Conservation (phyloP, 1,139 yeast genomes). For the Meyerozyma smithsonii region DNA sequence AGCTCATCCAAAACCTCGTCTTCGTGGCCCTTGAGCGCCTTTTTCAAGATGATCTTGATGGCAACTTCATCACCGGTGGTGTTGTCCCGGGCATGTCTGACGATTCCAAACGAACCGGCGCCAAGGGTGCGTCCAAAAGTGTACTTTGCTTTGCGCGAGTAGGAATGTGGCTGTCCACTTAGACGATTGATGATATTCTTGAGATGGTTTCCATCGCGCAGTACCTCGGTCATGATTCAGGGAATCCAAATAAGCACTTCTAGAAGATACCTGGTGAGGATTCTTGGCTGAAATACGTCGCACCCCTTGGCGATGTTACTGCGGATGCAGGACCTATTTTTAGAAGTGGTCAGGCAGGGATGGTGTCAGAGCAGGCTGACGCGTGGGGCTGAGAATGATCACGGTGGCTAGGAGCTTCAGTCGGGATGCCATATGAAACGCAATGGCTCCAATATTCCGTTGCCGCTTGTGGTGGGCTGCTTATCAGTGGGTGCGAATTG, state of each 20-base stretch:
- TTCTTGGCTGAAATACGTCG: no score
- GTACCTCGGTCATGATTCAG: not conserved
- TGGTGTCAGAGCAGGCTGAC: no score
- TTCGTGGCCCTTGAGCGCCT: conserved; percentile 73
- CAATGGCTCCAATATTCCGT: no score
- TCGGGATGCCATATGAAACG: not conserved
- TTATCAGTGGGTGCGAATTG: not conserved
- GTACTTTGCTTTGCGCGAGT: conserved; percentile 58
- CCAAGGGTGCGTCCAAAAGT: conserved; percentile 79
- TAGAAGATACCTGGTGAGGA: no score
- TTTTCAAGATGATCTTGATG: conserved; percentile 76
- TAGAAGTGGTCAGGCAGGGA: no score
- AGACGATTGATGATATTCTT: conserved; percentile 46
- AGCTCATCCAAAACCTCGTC: conserved; percentile 72
- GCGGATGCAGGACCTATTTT: no score
- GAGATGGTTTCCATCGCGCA: conserved; percentile 12
- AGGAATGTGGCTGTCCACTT: conserved; percentile 71
- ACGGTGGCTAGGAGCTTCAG: not conserved
- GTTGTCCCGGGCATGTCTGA: conserved; percentile 64
- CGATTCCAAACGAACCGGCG: conserved; percentile 90
- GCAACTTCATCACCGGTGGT: conserved; percentile 72
- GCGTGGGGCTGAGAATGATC: no score
- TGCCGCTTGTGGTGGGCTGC: not conserved
- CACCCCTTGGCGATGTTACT: no score
- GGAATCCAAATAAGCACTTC: no score